A percentile compares a stretch with the other conserved stretches of the same genome.
phyloP scores from a whole-genome alignment of 2,329 filamentous ascomycete species.

The Aspergillus sp. region DNA sequence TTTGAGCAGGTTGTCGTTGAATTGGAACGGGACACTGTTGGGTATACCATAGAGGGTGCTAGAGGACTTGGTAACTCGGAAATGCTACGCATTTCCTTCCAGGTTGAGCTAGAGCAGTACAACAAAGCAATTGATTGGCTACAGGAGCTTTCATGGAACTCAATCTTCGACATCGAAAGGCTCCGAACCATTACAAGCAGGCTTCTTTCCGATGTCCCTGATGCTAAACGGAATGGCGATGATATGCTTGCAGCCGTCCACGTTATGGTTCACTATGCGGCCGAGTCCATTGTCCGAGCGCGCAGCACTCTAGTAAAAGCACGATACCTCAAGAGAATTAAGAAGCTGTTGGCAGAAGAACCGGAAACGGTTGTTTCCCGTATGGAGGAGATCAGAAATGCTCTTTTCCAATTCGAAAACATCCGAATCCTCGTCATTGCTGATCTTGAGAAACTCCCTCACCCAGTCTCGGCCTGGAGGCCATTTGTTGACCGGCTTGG shows the following conservation, averaged over 20 bases:
- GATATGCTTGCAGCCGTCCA: slow-evolving; percentile 63
- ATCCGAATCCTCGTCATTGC: slow-evolving; percentile 82
- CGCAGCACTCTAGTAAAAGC: slow-evolving; percentile 82
- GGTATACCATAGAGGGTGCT: slow-evolving; percentile 71
- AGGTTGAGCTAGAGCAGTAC: slow-evolving; percentile 88
- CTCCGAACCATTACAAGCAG: slow-evolving; percentile 68
- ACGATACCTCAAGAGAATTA: slow-evolving; percentile 81
- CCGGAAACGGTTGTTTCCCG: slow-evolving; percentile 72
- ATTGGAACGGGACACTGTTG: slow-evolving; percentile 86
- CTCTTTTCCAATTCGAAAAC: slow-evolving; percentile 80
- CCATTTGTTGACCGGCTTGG: slow-evolving; percentile 57
- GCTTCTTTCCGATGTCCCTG: slow-evolving; percentile 85
- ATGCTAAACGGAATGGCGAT: slow-evolving; percentile 80
- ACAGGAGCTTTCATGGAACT: slow-evolving; percentile 80
- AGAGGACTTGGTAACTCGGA: slow-evolving; percentile 74
- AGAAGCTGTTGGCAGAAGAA: slow-evolving; percentile 74
- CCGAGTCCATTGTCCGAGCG: slow-evolving; percentile 72
- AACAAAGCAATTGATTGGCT: slow-evolving; percentile 79
- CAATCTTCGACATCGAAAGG: slow-evolving; percentile 76
- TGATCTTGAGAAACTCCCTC: slow-evolving; percentile 70
- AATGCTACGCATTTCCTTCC: slow-evolving; percentile 76
- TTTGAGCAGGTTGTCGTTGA: slow-evolving; percentile 93
- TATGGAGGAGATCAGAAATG: slow-evolving; percentile 73
- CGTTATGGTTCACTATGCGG: slow-evolving; percentile 76
- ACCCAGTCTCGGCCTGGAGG: slow-evolving; percentile 80